These are phyloP conservation scores for Cnidoscolus chayamansa DNA, from an alignment of 441 rosid species.

Conservation along the genomic window DNA sequence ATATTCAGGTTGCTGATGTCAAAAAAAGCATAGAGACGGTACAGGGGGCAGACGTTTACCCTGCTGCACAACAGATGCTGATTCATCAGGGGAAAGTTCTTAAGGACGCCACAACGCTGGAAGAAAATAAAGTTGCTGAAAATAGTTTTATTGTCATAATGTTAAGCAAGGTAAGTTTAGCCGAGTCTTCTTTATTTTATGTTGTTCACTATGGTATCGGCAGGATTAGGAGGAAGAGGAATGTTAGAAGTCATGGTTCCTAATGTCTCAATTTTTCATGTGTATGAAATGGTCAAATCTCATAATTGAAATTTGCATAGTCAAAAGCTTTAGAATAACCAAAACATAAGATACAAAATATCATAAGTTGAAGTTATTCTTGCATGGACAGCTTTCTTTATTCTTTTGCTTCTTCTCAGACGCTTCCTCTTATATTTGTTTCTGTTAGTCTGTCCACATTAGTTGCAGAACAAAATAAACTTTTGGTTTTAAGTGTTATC, in stretches of 20 bases:
- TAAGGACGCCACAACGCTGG: conserved; percentile 59
- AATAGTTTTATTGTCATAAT: conserved; percentile 70
- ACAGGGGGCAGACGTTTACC: conserved; percentile 55
- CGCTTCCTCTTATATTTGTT: neutral
- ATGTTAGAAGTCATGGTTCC: neutral
- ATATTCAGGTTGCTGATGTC: conserved; percentile 54
- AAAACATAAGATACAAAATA: too few species aligned
- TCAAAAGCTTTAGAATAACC: neutral
- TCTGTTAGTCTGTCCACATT: neutral
- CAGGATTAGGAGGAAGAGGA: neutral
- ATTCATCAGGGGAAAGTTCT: conserved; percentile 83
- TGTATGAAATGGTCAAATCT: neutral
- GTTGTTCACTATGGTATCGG: neutral
- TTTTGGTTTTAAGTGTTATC: neutral
- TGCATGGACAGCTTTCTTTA: neutral
- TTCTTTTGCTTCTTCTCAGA: neutral
- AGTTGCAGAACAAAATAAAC: neutral
- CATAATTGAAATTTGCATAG: neutral
- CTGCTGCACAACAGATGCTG: conserved; percentile 72
- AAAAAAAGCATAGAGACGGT: conserved; percentile 54
- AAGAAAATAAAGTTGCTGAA: conserved; percentile 64
- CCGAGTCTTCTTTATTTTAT: neutral
- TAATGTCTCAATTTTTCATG: neutral
- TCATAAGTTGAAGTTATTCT: neutral
- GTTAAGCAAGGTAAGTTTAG: conserved; percentile 53